Percentiles rank a stretch among this genome's conserved stretches.
phyloP scores from a whole-genome alignment of 352 stramenopile species.

The Thraustotheca clavata region DNA sequence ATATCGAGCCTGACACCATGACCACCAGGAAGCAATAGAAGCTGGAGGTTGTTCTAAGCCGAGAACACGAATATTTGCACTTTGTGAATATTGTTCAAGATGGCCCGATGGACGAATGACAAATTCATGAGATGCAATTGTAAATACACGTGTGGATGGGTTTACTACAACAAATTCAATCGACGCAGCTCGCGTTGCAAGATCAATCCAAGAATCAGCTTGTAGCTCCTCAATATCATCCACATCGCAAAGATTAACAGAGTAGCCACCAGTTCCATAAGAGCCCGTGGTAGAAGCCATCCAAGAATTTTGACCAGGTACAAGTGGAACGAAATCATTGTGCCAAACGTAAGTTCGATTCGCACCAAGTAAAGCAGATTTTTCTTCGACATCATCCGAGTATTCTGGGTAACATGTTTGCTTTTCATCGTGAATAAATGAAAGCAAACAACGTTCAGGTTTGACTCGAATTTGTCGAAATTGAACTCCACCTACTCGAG shows the following conservation, averaged over 20 bases:
- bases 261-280: constrained; percentile 63
- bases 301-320: constrained; percentile 27
- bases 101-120: constrained; percentile 71
- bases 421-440: constrained; percentile 4
- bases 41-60: constrained; percentile 41
- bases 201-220: constrained; percentile 61
- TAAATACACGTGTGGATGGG: constrained; percentile 83
- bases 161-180: constrained; percentile 85
- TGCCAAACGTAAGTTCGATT: constrained; percentile 54
- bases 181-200: constrained; percentile 68
- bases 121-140: constrained; percentile 77
- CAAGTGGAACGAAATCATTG: constrained; percentile 45
- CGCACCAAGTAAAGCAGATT: constrained; percentile 30
- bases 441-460: constrained; percentile 56
- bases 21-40: constrained; percentile 7
- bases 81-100: constrained; percentile 73
- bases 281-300: constrained; percentile 40
- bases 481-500: constrained; percentile 62
- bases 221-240: constrained; percentile 47
- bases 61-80: constrained; percentile 69
- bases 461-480: constrained; percentile 79
- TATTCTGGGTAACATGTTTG: constrained; percentile 67
- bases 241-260: constrained; percentile 59
- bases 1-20: constrained; percentile 44
- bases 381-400: constrained; percentile 42